Evolutionary conservation across 2,329 filamentous ascomycete genomes (phyloP).

Genomic region (Epichloe typhina): DNA sequence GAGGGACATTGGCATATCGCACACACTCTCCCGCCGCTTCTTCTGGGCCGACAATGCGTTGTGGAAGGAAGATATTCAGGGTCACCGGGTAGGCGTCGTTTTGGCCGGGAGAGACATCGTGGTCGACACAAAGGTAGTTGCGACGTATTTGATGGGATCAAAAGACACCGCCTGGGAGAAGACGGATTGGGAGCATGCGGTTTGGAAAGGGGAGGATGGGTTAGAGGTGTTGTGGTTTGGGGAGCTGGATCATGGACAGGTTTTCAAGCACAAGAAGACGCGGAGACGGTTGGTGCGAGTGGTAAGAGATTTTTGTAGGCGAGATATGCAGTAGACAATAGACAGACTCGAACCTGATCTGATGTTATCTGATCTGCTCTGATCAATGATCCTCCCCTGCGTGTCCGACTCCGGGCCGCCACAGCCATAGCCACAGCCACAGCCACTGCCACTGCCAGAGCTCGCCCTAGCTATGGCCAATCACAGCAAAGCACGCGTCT

Average conservation of each 20-base stretch:
- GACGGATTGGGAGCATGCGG: conserved; percentile 7
- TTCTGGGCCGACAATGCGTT: conserved; percentile 49
- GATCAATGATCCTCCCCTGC: too few relatives aligned
- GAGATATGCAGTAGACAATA: too few relatives aligned
- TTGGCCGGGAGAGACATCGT: conserved; percentile 40
- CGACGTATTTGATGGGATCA: conserved; percentile 31
- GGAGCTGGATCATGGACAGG: conserved; percentile 43
- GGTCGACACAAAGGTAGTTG: conserved; percentile 37
- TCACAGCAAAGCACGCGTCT: not conserved
- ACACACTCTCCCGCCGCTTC: conserved; percentile 44
- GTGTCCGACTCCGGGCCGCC: not conserved
- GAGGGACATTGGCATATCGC: conserved; percentile 43
- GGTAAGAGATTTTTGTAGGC: not conserved
- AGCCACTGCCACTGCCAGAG: too few relatives aligned
- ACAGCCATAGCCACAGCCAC: too few relatives aligned
- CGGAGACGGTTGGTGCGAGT: conserved; percentile 17
- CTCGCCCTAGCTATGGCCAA: not conserved
- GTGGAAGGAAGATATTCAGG: conserved; percentile 42
- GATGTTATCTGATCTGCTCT: too few relatives aligned
- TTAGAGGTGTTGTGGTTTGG: conserved; percentile 42
- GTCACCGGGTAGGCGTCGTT: conserved; percentile 30
- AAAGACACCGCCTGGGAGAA: conserved; percentile 2
- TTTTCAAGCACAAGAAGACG: conserved; percentile 27
- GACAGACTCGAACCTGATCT: too few relatives aligned
- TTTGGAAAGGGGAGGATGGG: conserved; percentile 22